Evolutionary conservation across 805 yeast species (phyloP), one percentile per base, ranked within the genome.

Genomic region (Komagataella ulmi): DNA sequence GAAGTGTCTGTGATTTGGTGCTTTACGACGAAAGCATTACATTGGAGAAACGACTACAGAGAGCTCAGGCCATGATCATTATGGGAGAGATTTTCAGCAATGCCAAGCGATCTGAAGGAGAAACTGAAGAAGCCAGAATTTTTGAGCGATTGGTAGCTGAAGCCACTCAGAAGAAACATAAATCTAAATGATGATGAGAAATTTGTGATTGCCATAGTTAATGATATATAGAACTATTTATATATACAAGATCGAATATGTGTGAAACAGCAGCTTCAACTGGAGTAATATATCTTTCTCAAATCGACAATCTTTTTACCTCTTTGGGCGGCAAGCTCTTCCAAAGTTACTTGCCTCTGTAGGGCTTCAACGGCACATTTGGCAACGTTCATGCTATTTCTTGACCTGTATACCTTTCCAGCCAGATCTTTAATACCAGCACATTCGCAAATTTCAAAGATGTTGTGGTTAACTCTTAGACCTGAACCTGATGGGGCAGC

Each of bases 231-330:
- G 12, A 19, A 17, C 19, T 23, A 17, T 14, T 23, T 24, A 17
- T 44, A 18, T 44, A 10, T 24, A 36, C n/a, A 30, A 30, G 40
- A 30, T 14, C 14, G 40, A 30, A 30, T 10, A 30, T 48, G 18
- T 47, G 24, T 47, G 49, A 23, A 47, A 21, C 18, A 12, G 17
- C 14, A 47, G 23, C 14, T n/a, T 49, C 19, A 55, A 44, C 66
- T 62, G 24, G 86, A 79, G 67, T 88, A 89, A 72, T 91, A 93
- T 46, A 88, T 81, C 71, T 85, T 87, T 67, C 95, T 84, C 63
- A 93, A 83, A 67, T 93, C 98, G 44, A 88, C 89, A 62, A 91
- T 77, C 76, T 88, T 88, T 78, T 91, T 91, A 55, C 99, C 99
- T 71, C 99, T 81, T 59, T 83, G 85, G 50, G 82, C 75, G 4